A percentile compares a stretch with the other conserved stretches of the same genome.
Evolutionary conservation across 441 rosid genomes (phyloP).

Genomic region (Flueggea neowawraea): DNA sequence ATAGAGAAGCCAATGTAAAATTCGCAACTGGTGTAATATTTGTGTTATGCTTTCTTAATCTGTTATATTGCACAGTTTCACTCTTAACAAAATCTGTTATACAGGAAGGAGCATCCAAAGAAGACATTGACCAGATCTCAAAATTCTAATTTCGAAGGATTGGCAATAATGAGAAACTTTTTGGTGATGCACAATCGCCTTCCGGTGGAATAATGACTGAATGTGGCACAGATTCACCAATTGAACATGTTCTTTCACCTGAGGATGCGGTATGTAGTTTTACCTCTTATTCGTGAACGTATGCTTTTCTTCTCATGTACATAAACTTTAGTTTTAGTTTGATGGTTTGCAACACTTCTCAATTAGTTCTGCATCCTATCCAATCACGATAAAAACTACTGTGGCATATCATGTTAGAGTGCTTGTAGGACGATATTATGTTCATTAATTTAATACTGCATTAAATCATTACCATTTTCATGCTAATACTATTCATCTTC

Average conservation of each 20-base stretch:
- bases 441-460: no score
- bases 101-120: constrained; percentile 97
- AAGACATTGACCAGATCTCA: constrained; percentile 82
- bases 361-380: no score
- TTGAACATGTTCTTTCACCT: constrained; percentile 54
- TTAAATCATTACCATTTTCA: no score
- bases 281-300: background rate
- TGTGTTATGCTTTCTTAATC: no score
- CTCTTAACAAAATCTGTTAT: constrained; percentile 4
- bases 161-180: constrained; percentile 38
- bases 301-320: background rate
- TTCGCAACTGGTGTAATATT: no score
- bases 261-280: constrained; percentile 73
- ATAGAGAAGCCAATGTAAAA: no score
- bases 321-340: background rate
- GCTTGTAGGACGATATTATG: no score
- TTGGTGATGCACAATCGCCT: constrained; percentile 43
- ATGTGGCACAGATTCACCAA: constrained; percentile 73
- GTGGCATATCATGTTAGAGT: no score
- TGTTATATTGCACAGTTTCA: no score
- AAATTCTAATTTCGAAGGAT: constrained; percentile 64
- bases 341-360: background rate
- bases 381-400: no score
- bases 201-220: constrained; percentile 73
- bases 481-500: no score